A percentile compares a stretch with the other conserved stretches of the same genome.
Evolutionary conservation across 495 filamentous ascomycete genomes (phyloP).

Genomic region (Aspergillus campestris): DNA sequence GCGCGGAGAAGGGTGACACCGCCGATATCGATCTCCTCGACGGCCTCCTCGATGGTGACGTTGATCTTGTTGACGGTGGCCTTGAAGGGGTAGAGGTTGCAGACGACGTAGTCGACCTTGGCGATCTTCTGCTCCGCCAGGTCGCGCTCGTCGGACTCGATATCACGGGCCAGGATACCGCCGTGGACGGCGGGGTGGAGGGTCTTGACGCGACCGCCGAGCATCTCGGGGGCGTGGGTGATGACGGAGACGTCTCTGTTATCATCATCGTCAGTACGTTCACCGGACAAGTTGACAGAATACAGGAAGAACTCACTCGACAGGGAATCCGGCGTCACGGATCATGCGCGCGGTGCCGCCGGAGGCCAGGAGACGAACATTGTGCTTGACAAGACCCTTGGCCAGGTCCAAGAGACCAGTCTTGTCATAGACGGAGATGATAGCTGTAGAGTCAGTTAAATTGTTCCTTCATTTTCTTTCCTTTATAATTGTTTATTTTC

Average conservation of each 20-base stretch:
- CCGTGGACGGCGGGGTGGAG: slow-evolving; percentile 93
- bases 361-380: slow-evolving; percentile 87
- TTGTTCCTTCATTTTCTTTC: neutral
- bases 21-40: slow-evolving; percentile 97
- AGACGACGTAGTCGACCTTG: slow-evolving; percentile 97
- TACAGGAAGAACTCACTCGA: slow-evolving; percentile 57
- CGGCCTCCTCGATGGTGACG: slow-evolving; percentile 89
- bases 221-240: slow-evolving; percentile 97
- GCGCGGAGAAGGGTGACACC: slow-evolving; percentile 94
- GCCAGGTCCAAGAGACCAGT: slow-evolving; percentile 92
- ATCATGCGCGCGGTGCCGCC: slow-evolving; percentile 94
- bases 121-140: slow-evolving; percentile 92
- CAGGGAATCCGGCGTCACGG: slow-evolving; percentile 84
- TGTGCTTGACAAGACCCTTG: slow-evolving; percentile 83
- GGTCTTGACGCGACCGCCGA: slow-evolving; percentile 92
- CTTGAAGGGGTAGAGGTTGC: slow-evolving; percentile 98
- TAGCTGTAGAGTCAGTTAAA: slow-evolving; percentile 48
- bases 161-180: slow-evolving; percentile 84
- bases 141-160: slow-evolving; percentile 90
- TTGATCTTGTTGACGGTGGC: slow-evolving; percentile 94
- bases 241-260: slow-evolving; percentile 91
- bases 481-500: no score
- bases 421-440: slow-evolving; percentile 98
- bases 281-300: neutral
- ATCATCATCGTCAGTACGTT: neutral